These are phyloP conservation scores for Microthlaspi erraticum DNA, from an alignment of 345 rosid species.

Conservation along the genomic window DNA sequence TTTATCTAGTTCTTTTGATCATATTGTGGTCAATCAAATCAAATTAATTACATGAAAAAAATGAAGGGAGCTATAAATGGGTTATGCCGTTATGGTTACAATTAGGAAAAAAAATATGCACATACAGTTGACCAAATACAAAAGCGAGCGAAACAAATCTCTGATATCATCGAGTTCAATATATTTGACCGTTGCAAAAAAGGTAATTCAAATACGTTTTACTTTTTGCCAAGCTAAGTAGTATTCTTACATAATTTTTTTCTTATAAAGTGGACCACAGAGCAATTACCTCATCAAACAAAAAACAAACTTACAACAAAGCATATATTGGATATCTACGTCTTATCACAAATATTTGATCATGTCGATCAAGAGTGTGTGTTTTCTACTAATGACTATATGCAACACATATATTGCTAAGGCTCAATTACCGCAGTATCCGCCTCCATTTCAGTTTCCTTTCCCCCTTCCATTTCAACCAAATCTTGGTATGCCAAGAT, in stretches of 20 bases:
- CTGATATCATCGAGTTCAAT: too few relatives aligned
- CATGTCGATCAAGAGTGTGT: slow-evolving; percentile 16
- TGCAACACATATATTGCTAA: background rate
- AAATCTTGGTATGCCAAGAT: background rate
- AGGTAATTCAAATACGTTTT: background rate
- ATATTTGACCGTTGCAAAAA: too few relatives aligned
- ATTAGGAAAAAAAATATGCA: too few relatives aligned
- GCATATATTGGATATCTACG: background rate
- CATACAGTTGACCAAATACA: too few relatives aligned
- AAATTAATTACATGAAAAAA: too few relatives aligned
- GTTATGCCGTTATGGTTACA: too few relatives aligned
- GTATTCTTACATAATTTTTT: background rate
- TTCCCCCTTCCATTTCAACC: slow-evolving; percentile 10
- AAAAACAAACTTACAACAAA: background rate
- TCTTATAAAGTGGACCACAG: background rate
- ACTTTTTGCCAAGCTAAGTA: background rate
- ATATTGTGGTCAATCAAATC: too few relatives aligned
- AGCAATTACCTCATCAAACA: background rate
- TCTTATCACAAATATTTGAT: background rate
- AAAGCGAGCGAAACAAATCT: too few relatives aligned
- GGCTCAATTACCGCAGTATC: slow-evolving; percentile 1
- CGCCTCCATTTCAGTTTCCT: background rate
- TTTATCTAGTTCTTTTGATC: too few relatives aligned
- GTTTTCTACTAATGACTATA: background rate
- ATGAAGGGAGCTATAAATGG: too few relatives aligned